A percentile compares a stretch with the other conserved stretches of the same genome.
Evolutionary conservation across 371 early-diverging fungal species (phyloP).

Genomic region (Syncephalastrum contaminatum): DNA sequence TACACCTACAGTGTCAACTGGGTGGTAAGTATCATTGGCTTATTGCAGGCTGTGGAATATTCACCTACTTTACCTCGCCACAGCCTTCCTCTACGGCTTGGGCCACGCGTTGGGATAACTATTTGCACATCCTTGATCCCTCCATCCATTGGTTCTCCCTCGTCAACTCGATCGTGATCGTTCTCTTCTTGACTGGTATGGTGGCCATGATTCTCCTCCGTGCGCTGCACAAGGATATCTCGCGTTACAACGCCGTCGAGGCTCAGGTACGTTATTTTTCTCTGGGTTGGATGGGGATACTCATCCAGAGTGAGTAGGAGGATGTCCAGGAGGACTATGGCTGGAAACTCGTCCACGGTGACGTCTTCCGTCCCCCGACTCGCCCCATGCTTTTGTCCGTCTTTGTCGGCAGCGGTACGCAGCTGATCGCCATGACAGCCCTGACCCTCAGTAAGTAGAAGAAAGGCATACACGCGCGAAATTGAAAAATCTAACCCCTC

Average conservation of each 20-base stretch:
- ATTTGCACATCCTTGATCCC: conserved; percentile 76
- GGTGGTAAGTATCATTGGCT: conserved; percentile 46
- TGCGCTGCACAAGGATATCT: conserved; percentile 81
- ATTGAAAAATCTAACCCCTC: not conserved
- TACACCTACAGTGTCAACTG: conserved; percentile 86
- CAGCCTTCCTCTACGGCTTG: conserved; percentile 64
- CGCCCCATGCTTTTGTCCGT: conserved; percentile 77
- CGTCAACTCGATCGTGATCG: conserved; percentile 86
- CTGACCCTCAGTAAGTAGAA: conserved; percentile 52
- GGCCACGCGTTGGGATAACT: conserved; percentile 94
- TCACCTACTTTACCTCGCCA: not conserved
- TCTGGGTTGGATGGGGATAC: not conserved
- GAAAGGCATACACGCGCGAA: too few species aligned
- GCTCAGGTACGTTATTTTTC: conserved; percentile 36
- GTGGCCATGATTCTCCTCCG: conserved; percentile 80
- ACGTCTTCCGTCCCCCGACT: conserved; percentile 85
- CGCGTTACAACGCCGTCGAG: conserved; percentile 68
- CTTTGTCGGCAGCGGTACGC: conserved; percentile 84
- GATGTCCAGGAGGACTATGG: conserved; percentile 85
- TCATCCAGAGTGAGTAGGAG: conserved; percentile 41
- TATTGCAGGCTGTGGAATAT: too few species aligned
- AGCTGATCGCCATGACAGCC: conserved; percentile 80
- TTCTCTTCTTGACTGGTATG: conserved; percentile 84
- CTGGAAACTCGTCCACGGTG: conserved; percentile 89
- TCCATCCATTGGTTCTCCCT: conserved; percentile 77